Conservation (phyloP, 2,329 filamentous ascomycete species). For the Arthrobotrys megalospora region DNA sequence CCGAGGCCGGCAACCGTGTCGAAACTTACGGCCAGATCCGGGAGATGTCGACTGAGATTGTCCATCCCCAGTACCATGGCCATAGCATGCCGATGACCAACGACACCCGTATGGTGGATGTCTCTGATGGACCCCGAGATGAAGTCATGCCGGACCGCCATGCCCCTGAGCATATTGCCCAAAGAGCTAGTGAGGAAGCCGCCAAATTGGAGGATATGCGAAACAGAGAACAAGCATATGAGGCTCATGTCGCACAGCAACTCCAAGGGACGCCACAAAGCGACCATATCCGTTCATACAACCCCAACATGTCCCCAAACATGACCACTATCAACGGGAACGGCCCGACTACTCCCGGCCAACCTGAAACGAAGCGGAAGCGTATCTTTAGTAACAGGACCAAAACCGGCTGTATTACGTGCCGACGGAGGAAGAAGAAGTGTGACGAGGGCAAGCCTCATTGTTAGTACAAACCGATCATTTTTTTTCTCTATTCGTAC, state of each 20-base stretch:
- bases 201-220: slow-evolving; percentile 57
- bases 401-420: slow-evolving; percentile 95
- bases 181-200: slow-evolving; percentile 54
- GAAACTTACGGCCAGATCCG: slow-evolving; percentile 52
- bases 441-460: slow-evolving; percentile 94
- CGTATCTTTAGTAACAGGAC: slow-evolving; percentile 93
- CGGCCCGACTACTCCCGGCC: slow-evolving; percentile 42
- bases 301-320: slow-evolving; percentile 53
- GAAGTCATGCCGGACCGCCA: slow-evolving; percentile 53
- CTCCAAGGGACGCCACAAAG: slow-evolving; percentile 46
- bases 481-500: slow-evolving; percentile 19
- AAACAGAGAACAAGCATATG: slow-evolving; percentile 48
- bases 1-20: slow-evolving; percentile 40
- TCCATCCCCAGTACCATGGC: slow-evolving; percentile 58
- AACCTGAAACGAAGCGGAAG: slow-evolving; percentile 73
- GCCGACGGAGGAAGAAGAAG: slow-evolving; percentile 94
- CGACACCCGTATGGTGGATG: slow-evolving; percentile 56
- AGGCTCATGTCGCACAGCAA: slow-evolving; percentile 49
- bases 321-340: slow-evolving; percentile 47
- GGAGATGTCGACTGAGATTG: slow-evolving; percentile 57
- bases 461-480: slow-evolving; percentile 73
- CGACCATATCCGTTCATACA: slow-evolving; percentile 52
- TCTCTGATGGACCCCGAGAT: slow-evolving; percentile 34
- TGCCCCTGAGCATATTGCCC: slow-evolving; percentile 53
- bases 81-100: slow-evolving; percentile 60